Base-by-base conservation (phyloP, 345 rosid species). In the Eucalyptus decipiens region DNA sequence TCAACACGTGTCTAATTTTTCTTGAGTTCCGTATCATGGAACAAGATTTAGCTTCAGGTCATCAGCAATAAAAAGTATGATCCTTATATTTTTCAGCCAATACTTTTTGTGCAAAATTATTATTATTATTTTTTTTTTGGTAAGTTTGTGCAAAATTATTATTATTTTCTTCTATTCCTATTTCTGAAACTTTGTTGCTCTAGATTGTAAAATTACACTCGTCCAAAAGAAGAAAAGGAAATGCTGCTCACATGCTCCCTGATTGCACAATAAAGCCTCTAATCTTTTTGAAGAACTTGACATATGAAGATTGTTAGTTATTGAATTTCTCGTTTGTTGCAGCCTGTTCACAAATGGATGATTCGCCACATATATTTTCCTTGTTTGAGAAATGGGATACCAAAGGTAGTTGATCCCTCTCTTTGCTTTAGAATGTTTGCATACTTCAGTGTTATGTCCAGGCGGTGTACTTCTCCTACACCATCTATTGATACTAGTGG, bases 321-420 rank as follows among this genome's bases (percentile, higher is more conserved):
- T 47, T 26, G 89, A 40, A 45, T 88, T 72, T 91, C 90, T 65
- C 18, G 54, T 89, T 91, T 80, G 83, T 93, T 81, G 88, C 96
- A 98, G 99, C 99, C 99, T 87, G 99, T 97, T 94, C 99, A 98
- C 91, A 97, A 98, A 94, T 98, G 99, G 99, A 96, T 97, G 98
- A 96, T 96, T 92, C 97, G 99, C 86, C 99, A 98, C 94, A 88
- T 98, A 90, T 98, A 98, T 93, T 95, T 98, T 72, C 99, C 99
- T 4, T 98, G 97, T 92, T 91, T 98, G 90, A 95, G 98, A 86
- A 92, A 90, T 28, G 96, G 93, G 56, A 93, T 98, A 88, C 96
- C 99, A 2, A 97, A 94, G 97, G 99, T 97, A 94, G 89, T 85
- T 90, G 81, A 85, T 32, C 89, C 69, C 48, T 51, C 43, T 51